Conservation (phyloP, 352 stramenopile genomes). For the Phytophthora fragariae region DNA sequence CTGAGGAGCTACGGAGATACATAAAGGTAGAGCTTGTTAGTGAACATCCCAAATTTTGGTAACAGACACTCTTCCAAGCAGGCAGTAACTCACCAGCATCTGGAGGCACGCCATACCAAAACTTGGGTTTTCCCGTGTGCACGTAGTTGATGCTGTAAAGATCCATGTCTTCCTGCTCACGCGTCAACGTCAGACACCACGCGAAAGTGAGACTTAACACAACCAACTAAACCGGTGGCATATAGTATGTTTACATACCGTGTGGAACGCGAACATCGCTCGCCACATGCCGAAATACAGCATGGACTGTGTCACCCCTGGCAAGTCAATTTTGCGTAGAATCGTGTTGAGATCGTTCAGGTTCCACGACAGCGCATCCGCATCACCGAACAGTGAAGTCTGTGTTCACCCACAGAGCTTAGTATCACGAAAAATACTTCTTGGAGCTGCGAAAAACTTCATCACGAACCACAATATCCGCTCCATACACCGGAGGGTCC, state of each 20-base stretch:
- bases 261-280: constrained; percentile 95
- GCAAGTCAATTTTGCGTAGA: constrained; percentile 78
- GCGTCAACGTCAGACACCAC: not conserved
- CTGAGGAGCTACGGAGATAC: constrained; percentile 44
- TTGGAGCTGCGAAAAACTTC: not conserved
- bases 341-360: constrained; percentile 90
- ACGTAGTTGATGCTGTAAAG: constrained; percentile 96
- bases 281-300: constrained; percentile 96
- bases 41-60: not conserved
- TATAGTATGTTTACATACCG: constrained; percentile 43
- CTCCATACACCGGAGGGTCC: constrained; percentile 91
- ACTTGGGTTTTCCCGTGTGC: constrained; percentile 93
- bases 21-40: not conserved
- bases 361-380: constrained; percentile 84
- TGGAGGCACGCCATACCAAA: constrained; percentile 93
- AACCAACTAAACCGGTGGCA: not conserved
- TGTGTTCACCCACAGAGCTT: constrained; percentile 14
- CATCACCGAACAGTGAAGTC: constrained; percentile 87
- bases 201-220: not conserved
- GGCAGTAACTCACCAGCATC: constrained; percentile 45
- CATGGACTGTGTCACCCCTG: constrained; percentile 92
- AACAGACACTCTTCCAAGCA: not conserved
- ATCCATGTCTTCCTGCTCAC: constrained; percentile 92
- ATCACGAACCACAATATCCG: constrained; percentile 83
- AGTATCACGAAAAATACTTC: not conserved